Percentiles rank a stretch among this genome's conserved stretches.
Conservation (phyloP, 768 basidiomycete species). For the Tulasnella sp. region DNA sequence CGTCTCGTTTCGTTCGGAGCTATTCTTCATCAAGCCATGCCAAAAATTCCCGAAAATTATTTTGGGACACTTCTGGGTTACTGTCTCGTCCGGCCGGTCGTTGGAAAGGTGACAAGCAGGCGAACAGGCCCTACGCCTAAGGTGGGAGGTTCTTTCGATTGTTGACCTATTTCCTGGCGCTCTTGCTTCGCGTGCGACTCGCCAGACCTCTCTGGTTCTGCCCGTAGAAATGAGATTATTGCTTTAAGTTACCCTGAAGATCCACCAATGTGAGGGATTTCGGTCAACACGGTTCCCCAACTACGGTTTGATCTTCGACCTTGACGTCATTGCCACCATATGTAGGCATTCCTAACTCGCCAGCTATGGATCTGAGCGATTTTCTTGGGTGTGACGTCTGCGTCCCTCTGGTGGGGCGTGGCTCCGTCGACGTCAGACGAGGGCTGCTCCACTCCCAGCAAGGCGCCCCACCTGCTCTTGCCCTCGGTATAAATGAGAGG, state of each 20-base stretch:
- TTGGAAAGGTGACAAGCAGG: too few species aligned
- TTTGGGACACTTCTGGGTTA: too few species aligned
- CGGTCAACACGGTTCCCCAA: not conserved
- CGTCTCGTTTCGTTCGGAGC: not conserved
- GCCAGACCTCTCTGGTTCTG: not conserved
- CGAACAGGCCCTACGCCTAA: too few species aligned
- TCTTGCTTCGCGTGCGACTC: too few species aligned
- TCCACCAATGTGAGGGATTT: not conserved
- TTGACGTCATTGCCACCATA: not conserved
- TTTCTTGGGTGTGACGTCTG: not conserved
- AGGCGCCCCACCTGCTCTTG: not conserved
- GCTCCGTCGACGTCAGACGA: constrained; percentile 2
- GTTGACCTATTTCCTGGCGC: too few species aligned
- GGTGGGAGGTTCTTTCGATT: too few species aligned
- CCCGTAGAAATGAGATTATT: not conserved
- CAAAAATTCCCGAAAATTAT: not conserved
- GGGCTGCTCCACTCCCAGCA: not conserved
- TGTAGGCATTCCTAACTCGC: not conserved
- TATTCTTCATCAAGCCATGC: not conserved
- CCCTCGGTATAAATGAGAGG: not conserved
- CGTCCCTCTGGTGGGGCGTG: not conserved
- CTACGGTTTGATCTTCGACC: not conserved
- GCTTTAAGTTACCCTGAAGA: not conserved
- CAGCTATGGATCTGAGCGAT: not conserved
- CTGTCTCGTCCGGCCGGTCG: too few species aligned